These are phyloP conservation scores for Westerdykella ornata DNA, from an alignment of 2,329 filamentous ascomycete genomes.

Conservation along the genomic window DNA sequence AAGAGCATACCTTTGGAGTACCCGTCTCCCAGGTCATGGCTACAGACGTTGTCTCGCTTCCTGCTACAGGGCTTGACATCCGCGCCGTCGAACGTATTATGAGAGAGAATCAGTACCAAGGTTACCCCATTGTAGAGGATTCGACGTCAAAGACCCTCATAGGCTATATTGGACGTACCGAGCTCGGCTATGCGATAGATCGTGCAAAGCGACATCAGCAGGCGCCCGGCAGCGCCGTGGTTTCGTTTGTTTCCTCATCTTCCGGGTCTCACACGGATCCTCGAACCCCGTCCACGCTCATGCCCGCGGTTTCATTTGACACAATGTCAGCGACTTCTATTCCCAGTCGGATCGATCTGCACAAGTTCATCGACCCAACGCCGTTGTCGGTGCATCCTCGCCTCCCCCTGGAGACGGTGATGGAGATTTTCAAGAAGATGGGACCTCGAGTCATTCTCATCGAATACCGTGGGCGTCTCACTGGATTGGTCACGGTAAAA, in stretches of 20 bases:
- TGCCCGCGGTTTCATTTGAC: constrained; percentile 50
- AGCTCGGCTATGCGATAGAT: constrained; percentile 84
- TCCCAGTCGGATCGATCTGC: constrained; percentile 65
- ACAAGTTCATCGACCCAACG: constrained; percentile 79
- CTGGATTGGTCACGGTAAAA: constrained; percentile 87
- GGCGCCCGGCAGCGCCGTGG: constrained; percentile 62
- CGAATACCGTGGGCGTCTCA: constrained; percentile 77
- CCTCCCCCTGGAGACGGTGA: constrained; percentile 88
- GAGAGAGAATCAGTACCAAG: constrained; percentile 74
- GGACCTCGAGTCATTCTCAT: constrained; percentile 88
- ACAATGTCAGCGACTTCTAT: constrained; percentile 52
- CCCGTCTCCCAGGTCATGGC: constrained; percentile 90
- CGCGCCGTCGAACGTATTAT: constrained; percentile 71
- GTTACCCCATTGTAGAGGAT: constrained; percentile 86
- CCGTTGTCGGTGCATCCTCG: constrained; percentile 87
- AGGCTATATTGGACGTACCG: constrained; percentile 88
- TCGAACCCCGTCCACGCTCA: constrained; percentile 26
- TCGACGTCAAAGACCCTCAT: constrained; percentile 62
- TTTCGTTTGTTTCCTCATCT: constrained; percentile 56
- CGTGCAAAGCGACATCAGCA: constrained; percentile 63
- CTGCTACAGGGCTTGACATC: constrained; percentile 66
- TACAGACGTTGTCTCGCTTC: constrained; percentile 64
- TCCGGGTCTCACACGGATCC: constrained; percentile 3
- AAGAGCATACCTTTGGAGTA: constrained; percentile 93
- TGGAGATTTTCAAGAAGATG: constrained; percentile 98